phyloP scores from a whole-genome alignment of 306 rosid species.

The Castanea crenata region DNA sequence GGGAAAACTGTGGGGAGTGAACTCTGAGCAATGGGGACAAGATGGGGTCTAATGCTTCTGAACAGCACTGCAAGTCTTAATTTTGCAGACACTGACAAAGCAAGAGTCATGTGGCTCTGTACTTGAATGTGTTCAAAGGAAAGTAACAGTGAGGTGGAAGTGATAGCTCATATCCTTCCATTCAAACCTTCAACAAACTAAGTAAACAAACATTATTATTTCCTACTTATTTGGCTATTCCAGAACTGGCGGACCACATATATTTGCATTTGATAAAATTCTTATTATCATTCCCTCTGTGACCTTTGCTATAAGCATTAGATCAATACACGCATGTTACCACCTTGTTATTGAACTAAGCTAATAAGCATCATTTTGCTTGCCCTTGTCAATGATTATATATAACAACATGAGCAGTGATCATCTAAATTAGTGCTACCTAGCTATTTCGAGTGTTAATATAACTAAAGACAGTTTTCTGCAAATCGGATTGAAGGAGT shows the following conservation, averaged over 20 bases:
- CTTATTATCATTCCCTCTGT: background rate
- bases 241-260: background rate
- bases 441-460: too few species aligned
- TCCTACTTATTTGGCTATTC: conserved; percentile 30
- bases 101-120: conserved; percentile 39
- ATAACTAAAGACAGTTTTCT: too few species aligned
- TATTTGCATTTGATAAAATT: background rate
- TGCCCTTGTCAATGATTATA: background rate
- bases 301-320: background rate
- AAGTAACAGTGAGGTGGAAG: background rate
- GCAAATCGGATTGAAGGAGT: too few species aligned
- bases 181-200: conserved; percentile 9
- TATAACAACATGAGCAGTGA: too few species aligned
- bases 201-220: conserved; percentile 29
- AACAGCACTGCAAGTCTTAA: conserved; percentile 30
- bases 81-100: conserved; percentile 30
- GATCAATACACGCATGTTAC: background rate
- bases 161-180: background rate
- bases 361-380: background rate
- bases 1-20: conserved; percentile 15
- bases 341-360: background rate
- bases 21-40: conserved; percentile 32
- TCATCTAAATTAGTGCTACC: too few species aligned
- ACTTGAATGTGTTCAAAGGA: conserved; percentile 10
- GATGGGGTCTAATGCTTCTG: conserved; percentile 48